Conservation (phyloP, 2,329 filamentous ascomycete species). For the Epichloe amarillans region DNA sequence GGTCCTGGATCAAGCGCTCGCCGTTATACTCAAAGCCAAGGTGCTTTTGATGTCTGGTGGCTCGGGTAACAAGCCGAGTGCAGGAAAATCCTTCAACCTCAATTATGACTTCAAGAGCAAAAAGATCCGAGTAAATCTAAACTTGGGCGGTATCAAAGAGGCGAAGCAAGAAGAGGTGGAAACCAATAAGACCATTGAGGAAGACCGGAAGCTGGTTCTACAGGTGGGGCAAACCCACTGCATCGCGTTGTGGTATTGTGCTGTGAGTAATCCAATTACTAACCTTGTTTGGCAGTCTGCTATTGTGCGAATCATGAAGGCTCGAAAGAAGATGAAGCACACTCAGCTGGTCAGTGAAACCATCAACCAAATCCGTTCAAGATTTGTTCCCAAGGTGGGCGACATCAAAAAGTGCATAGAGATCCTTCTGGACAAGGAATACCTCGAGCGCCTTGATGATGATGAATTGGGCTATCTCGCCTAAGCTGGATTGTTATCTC, state of each 20-base stretch:
- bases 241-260: not conserved
- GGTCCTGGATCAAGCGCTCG: conserved; percentile 72
- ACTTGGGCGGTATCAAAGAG: conserved; percentile 88
- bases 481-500: conserved; percentile 21
- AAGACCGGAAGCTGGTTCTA: conserved; percentile 89
- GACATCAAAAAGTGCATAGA: conserved; percentile 99
- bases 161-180: conserved; percentile 93
- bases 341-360: conserved; percentile 86
- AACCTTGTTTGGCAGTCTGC: conserved; percentile 53
- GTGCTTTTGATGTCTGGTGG: conserved; percentile 63
- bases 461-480: conserved; percentile 93
- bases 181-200: conserved; percentile 98
- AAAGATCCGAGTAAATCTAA: conserved; percentile 94
- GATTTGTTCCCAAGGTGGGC: conserved; percentile 81
- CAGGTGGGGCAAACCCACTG: conserved; percentile 54
- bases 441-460: conserved; percentile 86
- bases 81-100: conserved; percentile 67
- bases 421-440: conserved; percentile 96
- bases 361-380: conserved; percentile 84
- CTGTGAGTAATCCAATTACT: conserved; percentile 7
- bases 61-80: conserved; percentile 55
- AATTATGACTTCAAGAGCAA: conserved; percentile 98
- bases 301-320: conserved; percentile 99
- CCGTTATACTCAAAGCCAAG: conserved; percentile 85
- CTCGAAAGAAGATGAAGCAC: conserved; percentile 97